phyloP scores from a whole-genome alignment of 2,329 filamentous ascomycete genomes.

The Coccinonectria pachysandricola region DNA sequence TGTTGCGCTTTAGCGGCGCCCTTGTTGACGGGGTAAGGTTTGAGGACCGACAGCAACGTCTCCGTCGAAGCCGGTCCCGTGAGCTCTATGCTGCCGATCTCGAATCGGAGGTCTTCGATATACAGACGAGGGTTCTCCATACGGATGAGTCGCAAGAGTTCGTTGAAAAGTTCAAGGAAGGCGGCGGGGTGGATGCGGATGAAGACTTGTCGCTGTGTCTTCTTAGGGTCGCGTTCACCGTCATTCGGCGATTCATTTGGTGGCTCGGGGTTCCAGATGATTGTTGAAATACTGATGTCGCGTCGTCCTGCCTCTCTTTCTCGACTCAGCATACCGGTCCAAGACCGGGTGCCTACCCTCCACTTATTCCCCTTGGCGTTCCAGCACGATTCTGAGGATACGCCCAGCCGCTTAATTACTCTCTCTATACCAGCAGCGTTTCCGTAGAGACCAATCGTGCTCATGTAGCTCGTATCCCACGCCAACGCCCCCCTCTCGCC shows the following conservation, averaged over 20 bases:
- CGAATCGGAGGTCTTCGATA: constrained; percentile 59
- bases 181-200: constrained; percentile 76
- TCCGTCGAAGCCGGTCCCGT: constrained; percentile 67
- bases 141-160: constrained; percentile 47
- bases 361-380: constrained; percentile 58
- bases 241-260: constrained; percentile 17
- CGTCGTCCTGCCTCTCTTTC: constrained; percentile 41
- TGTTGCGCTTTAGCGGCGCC: constrained; percentile 26
- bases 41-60: constrained; percentile 59
- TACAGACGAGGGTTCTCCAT: constrained; percentile 51
- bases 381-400: constrained; percentile 52
- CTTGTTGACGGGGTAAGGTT: constrained; percentile 33
- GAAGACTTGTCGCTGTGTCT: constrained; percentile 40
- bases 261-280: constrained; percentile 60
- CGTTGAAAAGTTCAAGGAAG: constrained; percentile 58
- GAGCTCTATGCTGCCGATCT: constrained; percentile 50
- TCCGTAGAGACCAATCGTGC: constrained; percentile 72
- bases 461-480: constrained; percentile 94
- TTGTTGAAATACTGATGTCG: constrained; percentile 60
- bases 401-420: constrained; percentile 55
- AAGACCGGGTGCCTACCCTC: constrained; percentile 44
- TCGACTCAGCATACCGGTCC: constrained; percentile 40
- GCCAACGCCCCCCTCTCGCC: constrained; percentile 66
- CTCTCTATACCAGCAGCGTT: constrained; percentile 50
- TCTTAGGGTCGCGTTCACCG: constrained; percentile 14